These are phyloP conservation scores for Blastobotrys petasosporus DNA, from an alignment of 1,139 yeast species.

Conservation along the genomic window DNA sequence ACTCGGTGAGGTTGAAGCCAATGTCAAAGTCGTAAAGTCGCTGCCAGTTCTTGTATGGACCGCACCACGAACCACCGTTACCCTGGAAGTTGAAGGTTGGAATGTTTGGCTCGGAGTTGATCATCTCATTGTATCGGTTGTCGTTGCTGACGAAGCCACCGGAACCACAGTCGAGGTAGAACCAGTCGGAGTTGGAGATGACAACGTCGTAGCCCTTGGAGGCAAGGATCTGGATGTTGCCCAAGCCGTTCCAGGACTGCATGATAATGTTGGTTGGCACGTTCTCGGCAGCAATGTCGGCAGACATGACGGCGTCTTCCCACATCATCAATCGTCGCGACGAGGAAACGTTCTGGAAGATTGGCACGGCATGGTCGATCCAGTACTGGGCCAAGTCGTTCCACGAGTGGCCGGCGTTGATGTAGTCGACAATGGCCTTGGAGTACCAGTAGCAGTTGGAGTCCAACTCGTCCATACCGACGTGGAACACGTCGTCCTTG, in stretches of 20 bases:
- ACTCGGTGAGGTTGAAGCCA: constrained; percentile 35
- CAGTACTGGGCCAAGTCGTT: constrained; percentile 38
- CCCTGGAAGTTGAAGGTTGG: constrained; percentile 34
- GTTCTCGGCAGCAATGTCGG: constrained; percentile 20
- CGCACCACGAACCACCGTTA: constrained; percentile 46
- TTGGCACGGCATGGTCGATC: constrained; percentile 38
- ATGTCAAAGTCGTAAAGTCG: constrained; percentile 42
- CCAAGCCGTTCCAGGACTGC: constrained; percentile 40
- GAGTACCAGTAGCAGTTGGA: constrained; percentile 38
- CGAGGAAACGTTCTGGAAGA: constrained; percentile 35
- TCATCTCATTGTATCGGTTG: constrained; percentile 31
- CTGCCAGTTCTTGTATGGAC: constrained; percentile 48
- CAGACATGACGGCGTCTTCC: constrained; percentile 40
- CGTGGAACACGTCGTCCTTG: constrained; percentile 40
- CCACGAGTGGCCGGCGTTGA: constrained; percentile 29
- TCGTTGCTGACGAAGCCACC: constrained; percentile 43
- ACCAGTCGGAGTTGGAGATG: constrained; percentile 38
- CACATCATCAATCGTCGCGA: constrained; percentile 41
- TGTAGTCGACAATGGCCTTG: constrained; percentile 29
- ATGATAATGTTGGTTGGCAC: constrained; percentile 35
- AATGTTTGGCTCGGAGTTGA: constrained; percentile 24
- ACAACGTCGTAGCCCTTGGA: constrained; percentile 42
- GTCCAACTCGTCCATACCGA: constrained; percentile 43
- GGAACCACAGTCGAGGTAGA: constrained; percentile 46
- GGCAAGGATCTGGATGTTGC: constrained; percentile 34